Base-by-base conservation (phyloP, 2,329 filamentous ascomycete species). In the Xylaria digitata region DNA sequence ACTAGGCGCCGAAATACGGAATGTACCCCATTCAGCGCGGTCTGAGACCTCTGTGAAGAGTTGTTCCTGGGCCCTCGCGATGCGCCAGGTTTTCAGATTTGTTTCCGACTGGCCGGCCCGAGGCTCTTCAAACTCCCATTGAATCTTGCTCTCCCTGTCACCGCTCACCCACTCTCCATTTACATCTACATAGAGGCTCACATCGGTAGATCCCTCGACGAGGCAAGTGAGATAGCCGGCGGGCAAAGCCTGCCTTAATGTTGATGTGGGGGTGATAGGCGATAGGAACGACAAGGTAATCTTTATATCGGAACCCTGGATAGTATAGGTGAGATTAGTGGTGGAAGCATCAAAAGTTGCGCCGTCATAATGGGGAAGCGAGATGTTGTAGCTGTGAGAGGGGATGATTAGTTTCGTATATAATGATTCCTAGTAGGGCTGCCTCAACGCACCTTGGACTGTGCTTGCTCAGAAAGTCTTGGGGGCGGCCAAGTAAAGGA, bases 121-220 rank as follows among this genome's bases (percentile, higher is more conserved):
- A 8, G 82, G 75, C 61, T 85, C 80, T 60, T 83, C 80, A 55
- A 93, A 80, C 9, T 86, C 82, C 93, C 93, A 96, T 65, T 86
- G 83, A 62, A 96, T 91, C 60, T 85, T 82, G 72, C 86, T 92
- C 40, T 85, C 88, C 56, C 88, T 82, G 70, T 94, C 86, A 19
- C 92, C 92, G 74, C 90, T 96, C 66, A 93, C 90, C 92, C 93
- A 97, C 75, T 94, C 89, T 7, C 90, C 90, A 73, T 92, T 91
- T 61, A 92, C 71, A 74, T 92, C 90, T 66, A 90, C 80, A 73
- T 92, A 92, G 55, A 90, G 75, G 74, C 89, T 85, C 13, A 92
- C 80, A 68, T 90, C 83, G 57, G 90, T 86, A 69, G 82, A 83
- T 5, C 92, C 92, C 67, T 89, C 84, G 13, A 92, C 91, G 73